Percentiles rank a stretch among this genome's conserved stretches.
These are phyloP conservation scores for Candida lessepsii DNA, from an alignment of 805 yeast genomes.

Conservation along the genomic window DNA sequence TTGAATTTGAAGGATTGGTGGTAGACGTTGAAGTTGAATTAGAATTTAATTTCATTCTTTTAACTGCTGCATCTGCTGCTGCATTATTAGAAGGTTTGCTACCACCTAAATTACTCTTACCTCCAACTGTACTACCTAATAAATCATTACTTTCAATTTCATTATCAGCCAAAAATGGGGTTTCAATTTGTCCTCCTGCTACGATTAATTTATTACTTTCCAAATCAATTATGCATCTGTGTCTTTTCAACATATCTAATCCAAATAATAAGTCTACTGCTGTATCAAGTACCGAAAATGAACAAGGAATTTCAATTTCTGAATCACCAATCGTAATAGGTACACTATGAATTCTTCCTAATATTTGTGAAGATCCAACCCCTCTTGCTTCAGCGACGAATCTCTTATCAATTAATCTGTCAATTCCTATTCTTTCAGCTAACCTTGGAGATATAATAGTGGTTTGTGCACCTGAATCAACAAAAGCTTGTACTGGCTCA, in stretches of 20 bases:
- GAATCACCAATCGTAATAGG: conserved; percentile 73
- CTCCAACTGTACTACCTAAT: conserved; percentile 18
- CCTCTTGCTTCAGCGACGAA: conserved; percentile 85
- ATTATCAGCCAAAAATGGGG: conserved; percentile 68
- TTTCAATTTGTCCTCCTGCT: conserved; percentile 59
- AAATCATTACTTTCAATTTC: conserved; percentile 51
- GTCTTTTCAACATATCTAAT: conserved; percentile 84
- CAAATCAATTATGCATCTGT: conserved; percentile 80
- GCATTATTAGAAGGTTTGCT: conserved; percentile 36
- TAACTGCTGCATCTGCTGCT: conserved; percentile 22
- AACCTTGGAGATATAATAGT: conserved; percentile 79
- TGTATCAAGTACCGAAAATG: conserved; percentile 55
- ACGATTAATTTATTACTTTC: conserved; percentile 61
- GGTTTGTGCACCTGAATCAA: conserved; percentile 93
- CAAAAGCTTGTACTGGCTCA: conserved; percentile 81
- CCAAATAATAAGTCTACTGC: conserved; percentile 79
- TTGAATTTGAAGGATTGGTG: neutral
- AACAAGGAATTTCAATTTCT: conserved; percentile 37
- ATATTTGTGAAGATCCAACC: conserved; percentile 76
- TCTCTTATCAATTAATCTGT: conserved; percentile 73
- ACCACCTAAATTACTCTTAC: conserved; percentile 21
- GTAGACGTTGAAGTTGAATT: conserved; percentile 4
- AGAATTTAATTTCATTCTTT: conserved; percentile 15
- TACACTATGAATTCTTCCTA: conserved; percentile 86
- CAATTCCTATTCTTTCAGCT: conserved; percentile 70